Conservation (phyloP, 1,139 yeast genomes). For the Kurtzmaniella quercitrusa region DNA sequence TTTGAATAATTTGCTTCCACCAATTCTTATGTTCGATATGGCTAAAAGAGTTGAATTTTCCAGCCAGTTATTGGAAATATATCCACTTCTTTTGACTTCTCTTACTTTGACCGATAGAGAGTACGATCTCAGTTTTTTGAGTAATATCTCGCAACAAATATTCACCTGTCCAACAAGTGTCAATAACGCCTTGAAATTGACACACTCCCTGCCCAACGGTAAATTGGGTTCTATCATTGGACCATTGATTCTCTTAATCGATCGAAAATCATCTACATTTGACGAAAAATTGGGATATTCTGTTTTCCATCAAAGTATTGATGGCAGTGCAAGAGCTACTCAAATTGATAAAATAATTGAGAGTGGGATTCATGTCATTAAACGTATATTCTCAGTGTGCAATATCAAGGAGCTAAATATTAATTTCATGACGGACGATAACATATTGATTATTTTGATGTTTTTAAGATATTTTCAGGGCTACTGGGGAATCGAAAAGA, state of each 20-base stretch:
- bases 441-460: constrained; percentile 32
- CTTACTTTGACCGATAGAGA: constrained; percentile 59
- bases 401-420: not conserved
- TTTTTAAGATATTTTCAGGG: constrained; percentile 51
- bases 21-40: constrained; percentile 50
- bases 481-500: constrained; percentile 51
- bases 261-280: constrained; percentile 28
- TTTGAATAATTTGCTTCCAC: constrained; percentile 46
- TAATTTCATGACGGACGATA: constrained; percentile 15
- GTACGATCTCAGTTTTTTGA: constrained; percentile 51
- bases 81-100: constrained; percentile 49
- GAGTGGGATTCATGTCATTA: not conserved
- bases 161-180: constrained; percentile 64
- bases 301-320: constrained; percentile 23
- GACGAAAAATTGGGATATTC: constrained; percentile 27
- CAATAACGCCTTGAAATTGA: constrained; percentile 10
- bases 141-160: constrained; percentile 57
- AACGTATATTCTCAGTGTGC: not conserved
- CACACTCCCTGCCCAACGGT: not conserved
- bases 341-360: not conserved
- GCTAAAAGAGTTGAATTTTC: constrained; percentile 46
- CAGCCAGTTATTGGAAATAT: constrained; percentile 49
- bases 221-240: constrained; percentile 35
- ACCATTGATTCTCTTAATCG: constrained; percentile 46
- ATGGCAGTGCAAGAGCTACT: constrained; percentile 13